Conservation (phyloP, 306 rosid genomes). For the Quercus cerris region DNA sequence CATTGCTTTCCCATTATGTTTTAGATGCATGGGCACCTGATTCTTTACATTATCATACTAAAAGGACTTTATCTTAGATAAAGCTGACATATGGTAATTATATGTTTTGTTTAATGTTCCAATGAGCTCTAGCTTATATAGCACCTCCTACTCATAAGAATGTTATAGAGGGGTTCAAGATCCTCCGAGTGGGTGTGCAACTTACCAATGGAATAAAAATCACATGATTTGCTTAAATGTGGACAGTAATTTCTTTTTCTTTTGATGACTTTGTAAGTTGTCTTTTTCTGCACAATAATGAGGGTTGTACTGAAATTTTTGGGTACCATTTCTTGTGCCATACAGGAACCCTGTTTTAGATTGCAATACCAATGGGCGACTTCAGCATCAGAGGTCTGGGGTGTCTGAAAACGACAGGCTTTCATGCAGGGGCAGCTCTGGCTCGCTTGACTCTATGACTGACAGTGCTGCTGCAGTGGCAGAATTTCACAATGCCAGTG, state of each 20-base stretch:
- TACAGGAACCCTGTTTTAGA: constrained; percentile 44
- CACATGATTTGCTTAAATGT: constrained; percentile 1
- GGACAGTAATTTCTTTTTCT: background rate
- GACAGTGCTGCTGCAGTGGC: constrained; percentile 21
- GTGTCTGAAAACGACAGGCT: constrained; percentile 45
- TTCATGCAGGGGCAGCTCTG: constrained; percentile 35
- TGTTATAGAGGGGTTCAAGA: background rate
- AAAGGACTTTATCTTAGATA: background rate
- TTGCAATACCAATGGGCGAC: constrained; percentile 38
- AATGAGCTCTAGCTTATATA: background rate
- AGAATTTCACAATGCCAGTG: constrained; percentile 37
- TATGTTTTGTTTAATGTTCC: background rate
- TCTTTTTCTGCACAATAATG: background rate
- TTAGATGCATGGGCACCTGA: background rate
- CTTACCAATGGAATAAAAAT: background rate
- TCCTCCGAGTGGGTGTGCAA: background rate
- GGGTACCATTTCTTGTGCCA: constrained; percentile 10
- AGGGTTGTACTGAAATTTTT: background rate
- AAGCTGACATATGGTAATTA: background rate
- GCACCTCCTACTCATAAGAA: background rate
- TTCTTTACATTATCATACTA: background rate
- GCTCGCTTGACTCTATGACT: constrained; percentile 34
- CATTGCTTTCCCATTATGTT: background rate
- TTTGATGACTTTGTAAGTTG: background rate
- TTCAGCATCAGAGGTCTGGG: constrained; percentile 37